These are phyloP conservation scores for Spergularia marina DNA, from an alignment of 148 eudicot genomes.

Conservation along the genomic window DNA sequence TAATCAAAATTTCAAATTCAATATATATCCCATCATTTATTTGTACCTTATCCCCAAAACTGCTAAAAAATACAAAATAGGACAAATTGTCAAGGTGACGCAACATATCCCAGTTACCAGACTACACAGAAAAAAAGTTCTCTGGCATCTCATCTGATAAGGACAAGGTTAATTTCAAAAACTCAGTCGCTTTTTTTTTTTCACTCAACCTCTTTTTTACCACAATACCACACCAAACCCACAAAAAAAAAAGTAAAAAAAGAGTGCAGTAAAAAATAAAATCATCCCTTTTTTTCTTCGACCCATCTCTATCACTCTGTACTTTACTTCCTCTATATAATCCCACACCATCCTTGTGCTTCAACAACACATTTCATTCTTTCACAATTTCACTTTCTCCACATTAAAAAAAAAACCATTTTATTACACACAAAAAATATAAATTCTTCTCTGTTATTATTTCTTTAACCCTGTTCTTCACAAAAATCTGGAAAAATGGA, in stretches of 20 bases:
- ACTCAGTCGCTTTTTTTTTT: no score
- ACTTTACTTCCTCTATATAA: conserved; percentile 11
- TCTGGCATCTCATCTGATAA: no score
- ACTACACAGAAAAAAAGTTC: no score
- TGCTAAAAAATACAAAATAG: no score
- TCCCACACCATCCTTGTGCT: neutral
- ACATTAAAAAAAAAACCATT: neutral
- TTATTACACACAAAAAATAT: neutral
- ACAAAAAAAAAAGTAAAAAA: neutral
- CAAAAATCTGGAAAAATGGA: neutral
- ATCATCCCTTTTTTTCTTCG: neutral
- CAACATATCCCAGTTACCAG: no score
- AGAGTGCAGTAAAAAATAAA: neutral
- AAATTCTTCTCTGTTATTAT: conserved; percentile 9
- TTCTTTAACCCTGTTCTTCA: conserved; percentile 6
- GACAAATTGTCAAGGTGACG: no score
- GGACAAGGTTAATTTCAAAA: no score
- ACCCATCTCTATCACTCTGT: neutral
- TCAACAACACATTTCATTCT: neutral
- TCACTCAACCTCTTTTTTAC: neutral
- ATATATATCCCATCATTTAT: no score
- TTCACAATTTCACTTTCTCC: neutral
- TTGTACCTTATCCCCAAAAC: no score
- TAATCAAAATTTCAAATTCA: no score
- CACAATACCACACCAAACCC: neutral